Evolutionary conservation across 2,329 filamentous ascomycete species (phyloP).

Genomic region (Colletotrichum euphorbiae): DNA sequence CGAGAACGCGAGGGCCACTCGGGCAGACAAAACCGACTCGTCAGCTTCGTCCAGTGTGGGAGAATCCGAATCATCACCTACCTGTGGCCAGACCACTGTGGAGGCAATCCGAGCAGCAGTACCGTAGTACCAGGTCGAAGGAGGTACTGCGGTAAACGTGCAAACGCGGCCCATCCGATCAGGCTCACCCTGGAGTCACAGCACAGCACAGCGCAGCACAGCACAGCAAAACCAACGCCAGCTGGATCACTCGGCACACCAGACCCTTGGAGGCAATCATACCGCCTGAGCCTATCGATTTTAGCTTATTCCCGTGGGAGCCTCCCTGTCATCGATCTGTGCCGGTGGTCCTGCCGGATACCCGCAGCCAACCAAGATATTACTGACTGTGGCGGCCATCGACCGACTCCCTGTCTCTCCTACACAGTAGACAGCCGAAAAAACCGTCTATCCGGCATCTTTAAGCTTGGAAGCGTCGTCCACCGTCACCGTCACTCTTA

Average conservation of each 20-base stretch:
- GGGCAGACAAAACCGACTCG: constrained; percentile 11
- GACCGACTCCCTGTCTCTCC: neutral
- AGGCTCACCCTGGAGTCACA: constrained; percentile 9
- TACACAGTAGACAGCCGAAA: too few relatives aligned
- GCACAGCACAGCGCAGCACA: constrained; percentile 6
- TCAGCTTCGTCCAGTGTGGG: neutral
- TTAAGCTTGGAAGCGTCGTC: too few relatives aligned
- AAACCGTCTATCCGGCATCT: too few relatives aligned
- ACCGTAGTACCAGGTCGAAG: neutral
- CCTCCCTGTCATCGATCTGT: constrained; percentile 5
- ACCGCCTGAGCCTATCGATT: constrained; percentile 10
- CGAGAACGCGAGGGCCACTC: constrained; percentile 9
- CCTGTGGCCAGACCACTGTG: neutral
- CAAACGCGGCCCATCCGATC: neutral
- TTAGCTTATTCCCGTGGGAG: constrained; percentile 30
- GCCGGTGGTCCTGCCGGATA: constrained; percentile 26
- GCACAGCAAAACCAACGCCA: constrained; percentile 12
- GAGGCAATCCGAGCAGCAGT: constrained; percentile 26
- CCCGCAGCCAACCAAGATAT: constrained; percentile 2
- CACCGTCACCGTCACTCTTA: too few relatives aligned
- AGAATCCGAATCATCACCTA: neutral
- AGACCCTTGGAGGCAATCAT: constrained; percentile 26
- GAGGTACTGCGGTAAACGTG: neutral
- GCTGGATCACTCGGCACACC: constrained; percentile 36
- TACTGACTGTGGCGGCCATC: neutral